A percentile compares a stretch with the other conserved stretches of the same genome.
Evolutionary conservation across 176 grass and related monocot species (phyloP).

Genomic region (Oryza longistaminata): DNA sequence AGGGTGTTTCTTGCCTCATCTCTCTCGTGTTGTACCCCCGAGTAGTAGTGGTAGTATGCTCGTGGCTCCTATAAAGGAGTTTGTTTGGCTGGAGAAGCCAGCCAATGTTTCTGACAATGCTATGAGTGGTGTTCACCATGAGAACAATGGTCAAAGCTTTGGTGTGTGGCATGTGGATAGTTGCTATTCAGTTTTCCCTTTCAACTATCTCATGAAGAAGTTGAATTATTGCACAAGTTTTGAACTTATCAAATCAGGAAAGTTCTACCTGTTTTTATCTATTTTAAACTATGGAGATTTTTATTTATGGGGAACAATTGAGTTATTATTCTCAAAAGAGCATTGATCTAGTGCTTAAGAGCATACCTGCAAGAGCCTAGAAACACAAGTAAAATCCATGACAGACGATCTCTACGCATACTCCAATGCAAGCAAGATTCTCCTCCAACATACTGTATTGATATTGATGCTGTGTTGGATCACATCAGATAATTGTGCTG

Average conservation of each 20-base stretch:
- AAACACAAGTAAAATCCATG: neutral
- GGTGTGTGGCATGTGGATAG: neutral
- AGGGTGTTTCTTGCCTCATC: slow-evolving; percentile 39
- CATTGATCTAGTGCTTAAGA: neutral
- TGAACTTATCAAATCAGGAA: neutral
- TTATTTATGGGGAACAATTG: neutral
- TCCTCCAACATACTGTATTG: neutral
- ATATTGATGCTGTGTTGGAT: neutral
- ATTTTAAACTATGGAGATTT: neutral
- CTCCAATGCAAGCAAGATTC: neutral
- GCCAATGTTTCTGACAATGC: slow-evolving; percentile 20
- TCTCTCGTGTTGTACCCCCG: slow-evolving; percentile 18
- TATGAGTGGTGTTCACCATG: slow-evolving; percentile 15
- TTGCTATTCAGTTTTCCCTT: slow-evolving; percentile 15
- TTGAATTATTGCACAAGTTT: slow-evolving; percentile 5
- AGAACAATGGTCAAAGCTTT: slow-evolving; percentile 14
- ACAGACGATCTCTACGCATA: neutral
- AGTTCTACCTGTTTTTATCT: neutral
- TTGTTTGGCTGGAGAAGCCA: slow-evolving; percentile 34
- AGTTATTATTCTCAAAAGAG: neutral
- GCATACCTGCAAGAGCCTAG: slow-evolving; percentile 8
- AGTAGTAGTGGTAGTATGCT: slow-evolving; percentile 28
- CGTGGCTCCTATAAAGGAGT: slow-evolving; percentile 37
- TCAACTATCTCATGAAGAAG: slow-evolving; percentile 10
- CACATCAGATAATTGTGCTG: neutral